Percentiles rank a stretch among this genome's conserved stretches.
phyloP scores from a whole-genome alignment of 805 yeast genomes.

The Candida suzukii region DNA sequence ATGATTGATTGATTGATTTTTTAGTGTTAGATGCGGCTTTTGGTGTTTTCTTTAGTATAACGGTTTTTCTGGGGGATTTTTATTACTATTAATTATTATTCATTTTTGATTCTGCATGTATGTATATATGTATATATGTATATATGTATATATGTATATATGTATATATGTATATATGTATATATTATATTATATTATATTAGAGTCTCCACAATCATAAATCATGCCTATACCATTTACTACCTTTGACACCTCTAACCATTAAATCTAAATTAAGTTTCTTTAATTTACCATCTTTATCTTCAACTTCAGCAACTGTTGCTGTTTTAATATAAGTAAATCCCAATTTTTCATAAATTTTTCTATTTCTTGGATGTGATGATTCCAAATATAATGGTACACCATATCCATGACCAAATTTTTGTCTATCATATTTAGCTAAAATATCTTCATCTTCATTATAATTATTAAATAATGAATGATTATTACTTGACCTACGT shows the following conservation, averaged over 20 bases:
- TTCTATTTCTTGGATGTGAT: constrained; percentile 46
- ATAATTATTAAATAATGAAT: constrained; percentile 10
- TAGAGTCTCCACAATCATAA: neutral
- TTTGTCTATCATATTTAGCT: constrained; percentile 21
- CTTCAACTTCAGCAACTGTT: constrained; percentile 24
- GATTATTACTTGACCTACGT: neutral
- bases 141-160: too few relatives aligned
- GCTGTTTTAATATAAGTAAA: constrained; percentile 33
- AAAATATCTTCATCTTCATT: constrained; percentile 27
- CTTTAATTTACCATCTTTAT: constrained; percentile 5
- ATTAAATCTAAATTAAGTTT: constrained; percentile 28
- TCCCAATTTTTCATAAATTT: constrained; percentile 48
- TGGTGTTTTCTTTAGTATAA: too few relatives aligned
- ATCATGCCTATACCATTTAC: constrained; percentile 22
- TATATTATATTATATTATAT: too few relatives aligned
- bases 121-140: too few relatives aligned
- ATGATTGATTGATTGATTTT: too few relatives aligned
- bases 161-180: too few relatives aligned
- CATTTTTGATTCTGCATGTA: too few relatives aligned
- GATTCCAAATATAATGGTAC: constrained; percentile 45
- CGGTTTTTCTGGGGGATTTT: too few relatives aligned
- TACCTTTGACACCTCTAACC: constrained; percentile 31
- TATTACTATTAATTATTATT: too few relatives aligned
- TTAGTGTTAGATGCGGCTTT: too few relatives aligned
- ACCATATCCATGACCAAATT: constrained; percentile 19